Evolutionary conservation across 192 early-diverging fungal genomes (phyloP), one percentile per base, ranked within the genome.

Genomic region (Chytriomyces confervae): DNA sequence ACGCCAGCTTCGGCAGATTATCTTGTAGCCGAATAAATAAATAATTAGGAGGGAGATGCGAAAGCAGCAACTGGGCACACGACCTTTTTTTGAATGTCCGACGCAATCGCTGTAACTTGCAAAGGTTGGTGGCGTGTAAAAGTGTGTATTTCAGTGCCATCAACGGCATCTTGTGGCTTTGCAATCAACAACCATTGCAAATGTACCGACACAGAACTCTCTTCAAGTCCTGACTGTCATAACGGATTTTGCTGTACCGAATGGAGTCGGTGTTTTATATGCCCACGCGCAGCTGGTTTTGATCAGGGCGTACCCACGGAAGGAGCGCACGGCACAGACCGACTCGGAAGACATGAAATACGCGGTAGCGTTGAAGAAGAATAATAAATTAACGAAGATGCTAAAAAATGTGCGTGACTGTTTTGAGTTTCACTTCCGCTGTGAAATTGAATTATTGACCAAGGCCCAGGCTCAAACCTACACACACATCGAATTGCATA

Each of bases 181-280:
- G 66, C 47, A 11, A 47, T 68, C 5, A 9, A 8, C 36, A 68
- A 49, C n/a, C 3, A 46, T 68, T n/a, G 6, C 5, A 10, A 13
- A 57, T 16, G 29, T 11, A 7, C 67, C 20, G 16, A 36, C 4
- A 36, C 4, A 36, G 36, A 0, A 16, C 36, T 4, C 36, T 36
- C 4, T 5, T 57, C 16, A n/a, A 20, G 13, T 57, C 13, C 53
- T 57, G 13, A 57, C 2, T 57, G 5, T 53, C 24, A 20, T 5
- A 10, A 11, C 61, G 64, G 72, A 62, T 18, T 62, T 74, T n/a
- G 7, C 24, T 62, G 61, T 49, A 16, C 72, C 72, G 6, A 74
- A 74, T 27, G 44, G 27, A 46, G 10, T 74, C 11, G 72, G 72
- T 9, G 44, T 74, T 60, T 8, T 63, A 8, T 74, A 62, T 45